phyloP scores from a whole-genome alignment of 2,329 filamentous ascomycete genomes.

The Calycina marina region DNA sequence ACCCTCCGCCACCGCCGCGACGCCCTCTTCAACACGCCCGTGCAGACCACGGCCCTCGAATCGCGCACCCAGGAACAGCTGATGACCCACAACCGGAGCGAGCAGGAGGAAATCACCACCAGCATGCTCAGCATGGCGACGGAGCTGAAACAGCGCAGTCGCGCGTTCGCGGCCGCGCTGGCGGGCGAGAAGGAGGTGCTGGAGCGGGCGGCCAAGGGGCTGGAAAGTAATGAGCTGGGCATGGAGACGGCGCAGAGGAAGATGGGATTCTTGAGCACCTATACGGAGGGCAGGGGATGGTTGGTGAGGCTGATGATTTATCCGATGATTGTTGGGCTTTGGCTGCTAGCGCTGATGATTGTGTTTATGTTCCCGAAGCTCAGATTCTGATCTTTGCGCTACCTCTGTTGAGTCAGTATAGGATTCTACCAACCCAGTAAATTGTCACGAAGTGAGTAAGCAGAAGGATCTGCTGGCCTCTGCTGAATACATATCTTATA shows the following conservation, averaged over 20 bases:
- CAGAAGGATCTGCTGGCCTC: no score
- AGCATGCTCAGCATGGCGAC: slow-evolving; percentile 71
- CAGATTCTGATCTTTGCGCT: slow-evolving; percentile 55
- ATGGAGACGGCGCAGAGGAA: slow-evolving; percentile 63
- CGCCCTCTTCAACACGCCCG: slow-evolving; percentile 26
- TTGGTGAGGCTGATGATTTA: slow-evolving; percentile 75
- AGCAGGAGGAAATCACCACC: slow-evolving; percentile 70
- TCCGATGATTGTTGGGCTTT: slow-evolving; percentile 68
- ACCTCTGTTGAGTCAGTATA: no score
- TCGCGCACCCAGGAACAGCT: slow-evolving; percentile 48
- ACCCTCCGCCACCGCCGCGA: slow-evolving; percentile 18
- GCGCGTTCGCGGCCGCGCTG: slow-evolving; percentile 56
- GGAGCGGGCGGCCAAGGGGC: slow-evolving; percentile 52
- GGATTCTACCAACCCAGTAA: no score
- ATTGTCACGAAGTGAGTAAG: no score
- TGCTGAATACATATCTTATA: no score
- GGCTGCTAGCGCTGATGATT: slow-evolving; percentile 61
- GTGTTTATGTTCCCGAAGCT: slow-evolving; percentile 83
- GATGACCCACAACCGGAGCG: slow-evolving; percentile 60
- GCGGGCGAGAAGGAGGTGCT: slow-evolving; percentile 60
- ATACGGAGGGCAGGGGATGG: slow-evolving; percentile 84
- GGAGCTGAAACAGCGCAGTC: slow-evolving; percentile 60
- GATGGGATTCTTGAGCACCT: slow-evolving; percentile 63
- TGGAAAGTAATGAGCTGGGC: slow-evolving; percentile 61
- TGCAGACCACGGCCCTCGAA: slow-evolving; percentile 22